Base-by-base conservation (phyloP, 164 flowering plant species). In the Magnolia sinica region DNA sequence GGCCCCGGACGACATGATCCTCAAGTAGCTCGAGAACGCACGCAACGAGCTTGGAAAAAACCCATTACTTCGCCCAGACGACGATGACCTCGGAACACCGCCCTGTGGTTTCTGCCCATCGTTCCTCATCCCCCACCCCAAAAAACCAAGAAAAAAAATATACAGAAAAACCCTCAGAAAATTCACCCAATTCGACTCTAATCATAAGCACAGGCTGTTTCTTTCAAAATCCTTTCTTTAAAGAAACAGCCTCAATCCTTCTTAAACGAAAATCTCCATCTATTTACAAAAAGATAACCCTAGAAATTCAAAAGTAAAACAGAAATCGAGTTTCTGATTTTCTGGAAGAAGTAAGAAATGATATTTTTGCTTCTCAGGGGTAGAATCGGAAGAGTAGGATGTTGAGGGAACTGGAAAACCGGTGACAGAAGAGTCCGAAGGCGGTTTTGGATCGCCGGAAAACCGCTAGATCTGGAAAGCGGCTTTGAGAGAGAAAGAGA, bases 1-100 rank as follows among this genome's bases (percentile, higher is more conserved):
- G 14, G 97, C 94, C n/a, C 95, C 95, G 0, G 92, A 86, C 0
- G 97, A 91, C 0, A 92, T 93, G 11, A 89, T 86, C 88, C 84
- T 91, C 82, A 87, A 22, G 78, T 90, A 91, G 63, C 88, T 81
- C 0, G 97, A 89, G 65, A 92, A 58, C 1, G 92, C 79, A 13
- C 89, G 88, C 64, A 90, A 83, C 18, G 97, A 86, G 27, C 76
- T 87, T 16, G 88, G 88, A 16, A 88, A 74, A 75, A 90, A 81
- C 50, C 90, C 89, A 55, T 84, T 86, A 31, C 78, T 68, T 75
- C 87, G 79, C 64, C 83, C 85, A 0, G 70, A 13, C 59, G 16
- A 9, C 1, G 74, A 59, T 13, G 78, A 73, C 18, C 88, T 79
- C 63, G 83, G 82, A 51, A 82, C 85, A 24, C 86, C 87, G 16